Evolutionary conservation across 805 yeast species (phyloP), one percentile per base, ranked within the genome.

Genomic region (Clavispora vitiphila): DNA sequence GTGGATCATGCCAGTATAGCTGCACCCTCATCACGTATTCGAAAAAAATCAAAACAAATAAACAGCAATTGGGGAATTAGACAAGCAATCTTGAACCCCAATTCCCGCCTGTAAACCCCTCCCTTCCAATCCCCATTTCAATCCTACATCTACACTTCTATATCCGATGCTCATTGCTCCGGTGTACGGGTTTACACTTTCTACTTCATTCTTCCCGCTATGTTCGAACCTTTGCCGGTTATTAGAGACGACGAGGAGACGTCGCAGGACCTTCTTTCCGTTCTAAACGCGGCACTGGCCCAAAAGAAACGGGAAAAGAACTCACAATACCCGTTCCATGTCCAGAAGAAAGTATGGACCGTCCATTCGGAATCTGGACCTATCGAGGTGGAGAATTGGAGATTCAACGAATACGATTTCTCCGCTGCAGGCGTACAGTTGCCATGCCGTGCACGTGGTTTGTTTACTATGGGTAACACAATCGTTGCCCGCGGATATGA

Each of bases 371-470:
- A 8, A 11, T 12, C 24, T 5, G 39, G 39, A 1, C 34, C 32
- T 16, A 27, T 25, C 3, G 19, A 18, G 15, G 32, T 58, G 9
- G 50, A 49, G 22, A 49, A 52, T 39, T 91, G 98, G 98, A 86
- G 81, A 60, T 89, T 88, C 64, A 79, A 81, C 44, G 99, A 91
- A 51, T 90, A 88, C 86, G 96, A 86, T 53, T 91, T 86, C 56
- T 78, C 79, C 14, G 76, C 72, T 40, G 65, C 68, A 8, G 73
- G 73, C 3, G 65, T 78, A 5, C 44, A 43, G 1, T 65, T 91
- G 8, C 96, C 96, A 0, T 71, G 79, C 5, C 65, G 79, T 39
- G 95, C 97, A 0, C 72, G 99, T 41, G 99, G 99, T 0, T 60
- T 91, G 12, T 91, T 91, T 60, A 84, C 71, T 12, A 39, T 78